phyloP scores from a whole-genome alignment of 768 basidiomycete species.

The Lactarius akahatsu region DNA sequence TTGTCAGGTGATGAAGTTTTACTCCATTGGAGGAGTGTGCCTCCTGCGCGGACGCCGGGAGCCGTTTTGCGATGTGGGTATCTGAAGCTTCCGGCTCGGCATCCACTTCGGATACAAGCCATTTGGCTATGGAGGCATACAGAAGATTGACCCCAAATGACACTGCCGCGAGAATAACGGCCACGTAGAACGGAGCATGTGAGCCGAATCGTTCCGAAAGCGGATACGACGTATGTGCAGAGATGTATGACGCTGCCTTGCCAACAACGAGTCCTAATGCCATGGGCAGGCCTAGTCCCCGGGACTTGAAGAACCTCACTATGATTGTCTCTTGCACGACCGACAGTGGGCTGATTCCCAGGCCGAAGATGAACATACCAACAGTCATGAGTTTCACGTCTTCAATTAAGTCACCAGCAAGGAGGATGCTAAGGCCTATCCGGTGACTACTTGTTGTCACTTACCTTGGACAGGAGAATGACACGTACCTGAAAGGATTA shows the following conservation, averaged over 20 bases:
- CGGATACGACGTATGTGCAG: slow-evolving; percentile 73
- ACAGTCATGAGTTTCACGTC: slow-evolving; percentile 68
- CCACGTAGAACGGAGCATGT: slow-evolving; percentile 72
- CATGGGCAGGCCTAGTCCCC: slow-evolving; percentile 73
- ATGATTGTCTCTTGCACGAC: slow-evolving; percentile 86
- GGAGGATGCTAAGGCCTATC: slow-evolving; percentile 63
- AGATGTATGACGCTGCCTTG: slow-evolving; percentile 73
- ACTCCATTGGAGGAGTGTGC: slow-evolving; percentile 43
- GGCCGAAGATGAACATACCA: slow-evolving; percentile 77
- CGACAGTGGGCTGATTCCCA: slow-evolving; percentile 76
- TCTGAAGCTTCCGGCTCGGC: slow-evolving; percentile 66
- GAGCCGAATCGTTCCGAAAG: slow-evolving; percentile 66
- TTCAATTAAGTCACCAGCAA: slow-evolving; percentile 59
- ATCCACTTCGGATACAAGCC: slow-evolving; percentile 60
- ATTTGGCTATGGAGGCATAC: slow-evolving; percentile 62
- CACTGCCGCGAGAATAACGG: slow-evolving; percentile 59
- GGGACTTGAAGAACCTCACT: slow-evolving; percentile 75
- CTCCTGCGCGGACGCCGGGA: slow-evolving; percentile 41
- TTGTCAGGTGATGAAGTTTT: slow-evolving; percentile 55
- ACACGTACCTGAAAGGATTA: slow-evolving; percentile 58
- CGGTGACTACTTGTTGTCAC: slow-evolving; percentile 22
- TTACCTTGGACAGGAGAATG: not conserved
- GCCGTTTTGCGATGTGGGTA: slow-evolving; percentile 52
- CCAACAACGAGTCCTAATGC: slow-evolving; percentile 83
- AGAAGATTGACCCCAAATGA: slow-evolving; percentile 68